A percentile compares a stretch with the other conserved stretches of the same genome.
Conservation (phyloP, 257 asterid species). For the Solanum lycopersicoides region DNA sequence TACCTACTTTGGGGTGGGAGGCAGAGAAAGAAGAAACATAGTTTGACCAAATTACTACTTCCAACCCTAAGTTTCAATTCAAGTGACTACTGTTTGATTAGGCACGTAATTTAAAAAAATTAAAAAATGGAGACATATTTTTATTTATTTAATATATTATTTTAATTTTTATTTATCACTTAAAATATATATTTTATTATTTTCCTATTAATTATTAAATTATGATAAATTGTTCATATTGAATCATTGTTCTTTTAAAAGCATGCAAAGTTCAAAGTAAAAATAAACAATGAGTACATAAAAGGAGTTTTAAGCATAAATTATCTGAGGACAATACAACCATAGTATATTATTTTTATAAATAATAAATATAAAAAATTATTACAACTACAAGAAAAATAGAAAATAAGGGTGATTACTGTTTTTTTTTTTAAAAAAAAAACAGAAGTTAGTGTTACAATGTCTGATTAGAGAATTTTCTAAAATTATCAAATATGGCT, state of each 20-base stretch:
- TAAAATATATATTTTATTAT: too few relatives aligned
- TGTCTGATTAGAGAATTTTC: too few relatives aligned
- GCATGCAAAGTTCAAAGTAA: neutral
- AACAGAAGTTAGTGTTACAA: neutral
- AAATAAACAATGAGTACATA: neutral
- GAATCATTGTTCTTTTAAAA: too few relatives aligned
- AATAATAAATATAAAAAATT: too few relatives aligned
- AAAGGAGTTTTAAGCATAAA: neutral
- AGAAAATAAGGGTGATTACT: neutral
- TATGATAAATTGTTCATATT: too few relatives aligned
- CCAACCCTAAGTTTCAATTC: neutral
- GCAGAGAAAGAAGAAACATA: neutral
- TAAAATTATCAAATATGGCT: neutral
- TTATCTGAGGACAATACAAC: too few relatives aligned
- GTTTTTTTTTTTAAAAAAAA: neutral
- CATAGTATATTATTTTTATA: too few relatives aligned
- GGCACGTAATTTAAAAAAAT: accelerated
- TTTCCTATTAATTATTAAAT: too few relatives aligned
- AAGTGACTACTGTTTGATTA: neutral
- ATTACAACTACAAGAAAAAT: neutral
- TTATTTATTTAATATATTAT: too few relatives aligned
- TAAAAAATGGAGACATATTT: too few relatives aligned
- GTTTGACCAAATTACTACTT: neutral
- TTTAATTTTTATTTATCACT: too few relatives aligned
- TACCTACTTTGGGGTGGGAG: neutral